Percentiles rank a stretch among this genome's conserved stretches.
These are phyloP conservation scores for Lumnitzera racemosa DNA, from an alignment of 345 rosid genomes.

Conservation along the genomic window DNA sequence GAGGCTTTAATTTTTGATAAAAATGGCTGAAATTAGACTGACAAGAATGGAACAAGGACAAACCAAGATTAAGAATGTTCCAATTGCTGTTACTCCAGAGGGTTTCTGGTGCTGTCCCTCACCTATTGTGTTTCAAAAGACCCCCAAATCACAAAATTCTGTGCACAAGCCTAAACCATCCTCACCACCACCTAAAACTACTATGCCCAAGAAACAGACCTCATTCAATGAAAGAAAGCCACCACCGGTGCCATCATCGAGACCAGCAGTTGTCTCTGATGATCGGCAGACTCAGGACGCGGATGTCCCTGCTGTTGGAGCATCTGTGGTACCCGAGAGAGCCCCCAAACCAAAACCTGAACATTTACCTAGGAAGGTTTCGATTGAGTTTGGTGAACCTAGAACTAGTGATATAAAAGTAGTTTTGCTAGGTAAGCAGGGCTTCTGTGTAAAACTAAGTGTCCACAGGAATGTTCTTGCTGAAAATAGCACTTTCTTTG, in stretches of 20 bases:
- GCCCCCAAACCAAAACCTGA: conserved; percentile 61
- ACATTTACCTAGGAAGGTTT: conserved; percentile 77
- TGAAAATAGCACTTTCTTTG: conserved; percentile 68
- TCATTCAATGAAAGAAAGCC: conserved; percentile 48
- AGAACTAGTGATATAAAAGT: conserved; percentile 88
- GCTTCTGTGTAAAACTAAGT: conserved; percentile 87
- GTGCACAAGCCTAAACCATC: conserved; percentile 58
- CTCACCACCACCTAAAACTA: conserved; percentile 49
- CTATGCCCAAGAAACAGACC: conserved; percentile 37
- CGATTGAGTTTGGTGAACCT: conserved; percentile 89
- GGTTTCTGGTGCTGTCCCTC: conserved; percentile 99
- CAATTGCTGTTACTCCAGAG: conserved; percentile 95
- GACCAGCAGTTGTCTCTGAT: conserved; percentile 43
- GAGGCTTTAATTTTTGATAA: conserved; percentile 13
- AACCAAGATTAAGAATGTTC: conserved; percentile 79
- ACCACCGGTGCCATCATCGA: conserved; percentile 36
- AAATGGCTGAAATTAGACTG: conserved; percentile 84
- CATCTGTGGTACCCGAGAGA: conserved; percentile 50
- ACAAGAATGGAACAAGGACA: conserved; percentile 69
- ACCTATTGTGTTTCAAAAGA: conserved; percentile 86
- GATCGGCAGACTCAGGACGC: conserved; percentile 32
- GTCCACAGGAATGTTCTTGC: conserved; percentile 73
- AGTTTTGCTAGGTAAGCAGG: conserved; percentile 80
- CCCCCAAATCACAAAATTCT: conserved; percentile 54
- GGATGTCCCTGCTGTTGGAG: conserved; percentile 26